These are phyloP conservation scores for Symbiodinium natans DNA, from an alignment of 73 alveolate species.

Conservation along the genomic window DNA sequence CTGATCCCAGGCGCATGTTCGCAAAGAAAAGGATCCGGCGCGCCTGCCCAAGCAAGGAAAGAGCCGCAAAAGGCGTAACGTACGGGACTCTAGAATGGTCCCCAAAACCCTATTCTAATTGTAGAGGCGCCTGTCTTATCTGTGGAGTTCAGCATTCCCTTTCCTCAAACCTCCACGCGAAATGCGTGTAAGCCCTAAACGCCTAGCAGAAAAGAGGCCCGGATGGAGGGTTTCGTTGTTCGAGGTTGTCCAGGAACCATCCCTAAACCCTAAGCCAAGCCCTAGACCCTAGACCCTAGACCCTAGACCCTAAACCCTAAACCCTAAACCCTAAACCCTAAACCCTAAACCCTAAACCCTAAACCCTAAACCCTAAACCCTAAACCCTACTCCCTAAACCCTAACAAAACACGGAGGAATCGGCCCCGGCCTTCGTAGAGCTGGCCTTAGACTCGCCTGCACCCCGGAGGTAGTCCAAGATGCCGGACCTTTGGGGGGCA, in stretches of 20 bases:
- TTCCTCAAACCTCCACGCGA: too few relatives aligned
- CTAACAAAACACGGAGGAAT: not conserved
- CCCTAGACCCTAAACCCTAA: not conserved
- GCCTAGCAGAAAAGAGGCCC: too few relatives aligned
- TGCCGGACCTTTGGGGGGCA: conserved; percentile 29
- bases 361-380: not conserved
- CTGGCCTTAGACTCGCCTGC: conserved; percentile 26
- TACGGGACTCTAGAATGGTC: too few relatives aligned
- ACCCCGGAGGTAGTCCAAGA: conserved; percentile 45
- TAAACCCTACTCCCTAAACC: not conserved
- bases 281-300: not conserved
- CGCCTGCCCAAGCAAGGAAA: not conserved
- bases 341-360: not conserved
- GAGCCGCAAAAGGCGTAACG: too few relatives aligned
- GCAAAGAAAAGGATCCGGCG: conserved; percentile 33
- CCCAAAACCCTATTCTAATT: too few relatives aligned
- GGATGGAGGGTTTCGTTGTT: too few relatives aligned
- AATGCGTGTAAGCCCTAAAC: too few relatives aligned
- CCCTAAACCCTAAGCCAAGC: not conserved
- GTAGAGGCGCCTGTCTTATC: too few relatives aligned
- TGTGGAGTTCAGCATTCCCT: too few relatives aligned
- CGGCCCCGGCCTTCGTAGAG: not conserved
- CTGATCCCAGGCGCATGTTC: conserved; percentile 67
- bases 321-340: not conserved
- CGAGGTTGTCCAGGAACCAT: too few relatives aligned